phyloP scores from a whole-genome alignment of 108 stramenopile species.

The Cyclotella distinguenda region DNA sequence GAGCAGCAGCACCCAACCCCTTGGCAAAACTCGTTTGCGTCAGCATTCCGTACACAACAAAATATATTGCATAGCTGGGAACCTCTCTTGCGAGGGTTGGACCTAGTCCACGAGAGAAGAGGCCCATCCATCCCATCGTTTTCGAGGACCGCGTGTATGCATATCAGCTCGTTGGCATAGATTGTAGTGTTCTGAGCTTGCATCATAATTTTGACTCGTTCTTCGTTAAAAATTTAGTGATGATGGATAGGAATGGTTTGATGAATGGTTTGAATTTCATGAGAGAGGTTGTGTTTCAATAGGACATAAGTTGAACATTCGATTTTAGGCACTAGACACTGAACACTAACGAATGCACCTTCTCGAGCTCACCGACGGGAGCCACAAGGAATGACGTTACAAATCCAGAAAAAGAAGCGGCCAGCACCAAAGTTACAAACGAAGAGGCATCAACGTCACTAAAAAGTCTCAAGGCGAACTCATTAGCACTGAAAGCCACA shows the following conservation, averaged over 20 bases:
- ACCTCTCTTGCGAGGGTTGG: conserved; percentile 43
- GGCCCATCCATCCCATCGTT: conserved; percentile 43
- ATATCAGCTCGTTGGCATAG: conserved; percentile 47
- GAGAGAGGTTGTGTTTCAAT: background rate
- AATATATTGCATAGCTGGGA: conserved; percentile 52
- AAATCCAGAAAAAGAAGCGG: conserved; percentile 53
- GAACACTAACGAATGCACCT: background rate
- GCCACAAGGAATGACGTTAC: conserved; percentile 55
- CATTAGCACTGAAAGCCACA: conserved; percentile 55
- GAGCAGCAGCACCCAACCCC: conserved; percentile 30
- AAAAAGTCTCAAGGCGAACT: conserved; percentile 23
- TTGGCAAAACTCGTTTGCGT: conserved; percentile 34
- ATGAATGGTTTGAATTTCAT: background rate
- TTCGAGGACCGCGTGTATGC: conserved; percentile 38
- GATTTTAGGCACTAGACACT: background rate
- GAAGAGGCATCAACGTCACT: conserved; percentile 15
- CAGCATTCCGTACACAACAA: conserved; percentile 44
- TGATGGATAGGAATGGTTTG: background rate
- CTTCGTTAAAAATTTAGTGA: conserved; percentile 9
- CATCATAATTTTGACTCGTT: conserved; percentile 57
- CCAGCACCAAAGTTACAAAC: conserved; percentile 38
- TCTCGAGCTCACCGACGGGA: conserved; percentile 31
- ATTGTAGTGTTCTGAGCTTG: conserved; percentile 36
- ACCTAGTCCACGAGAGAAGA: conserved; percentile 41
- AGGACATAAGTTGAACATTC: background rate